phyloP scores from a whole-genome alignment of 2,329 filamentous ascomycete species.

The Hyphodiscus sp. region DNA sequence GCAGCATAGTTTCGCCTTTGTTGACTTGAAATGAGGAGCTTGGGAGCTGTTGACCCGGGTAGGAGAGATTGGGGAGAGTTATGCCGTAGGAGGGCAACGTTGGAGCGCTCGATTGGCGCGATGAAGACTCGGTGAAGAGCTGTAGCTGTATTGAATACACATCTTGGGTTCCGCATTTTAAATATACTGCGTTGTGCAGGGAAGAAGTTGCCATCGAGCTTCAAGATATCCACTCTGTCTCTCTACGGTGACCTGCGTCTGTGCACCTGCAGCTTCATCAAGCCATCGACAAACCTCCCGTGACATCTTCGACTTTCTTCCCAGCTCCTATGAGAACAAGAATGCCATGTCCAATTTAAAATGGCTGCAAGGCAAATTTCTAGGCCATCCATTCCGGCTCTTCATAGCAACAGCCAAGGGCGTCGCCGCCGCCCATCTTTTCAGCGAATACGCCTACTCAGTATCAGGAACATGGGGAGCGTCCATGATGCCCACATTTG shows the following conservation, averaged over 20 bases:
- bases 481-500: slow-evolving; percentile 85
- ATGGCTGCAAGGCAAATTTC: neutral
- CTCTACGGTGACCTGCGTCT: neutral
- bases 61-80: slow-evolving; percentile 6
- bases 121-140: slow-evolving; percentile 44
- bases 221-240: neutral
- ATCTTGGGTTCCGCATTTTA: slow-evolving; percentile 23
- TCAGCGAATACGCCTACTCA: slow-evolving; percentile 54
- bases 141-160: slow-evolving; percentile 37
- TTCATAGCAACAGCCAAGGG: slow-evolving; percentile 41
- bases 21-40: neutral
- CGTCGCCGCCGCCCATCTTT: slow-evolving; percentile 43
- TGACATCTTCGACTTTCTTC: slow-evolving; percentile 4
- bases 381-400: slow-evolving; percentile 34
- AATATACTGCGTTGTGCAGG: neutral
- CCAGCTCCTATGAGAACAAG: neutral
- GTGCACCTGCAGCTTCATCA: neutral
- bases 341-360: slow-evolving; percentile 8
- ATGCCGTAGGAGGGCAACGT: slow-evolving; percentile 19
- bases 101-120: slow-evolving; percentile 29
- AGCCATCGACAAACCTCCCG: neutral
- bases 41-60: slow-evolving; percentile 1
- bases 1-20: slow-evolving; percentile 9
- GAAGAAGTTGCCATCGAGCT: neutral
- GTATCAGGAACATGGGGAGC: slow-evolving; percentile 59